These are phyloP conservation scores for Aegilops longissima DNA, from an alignment of 176 grass and related monocot species.

Conservation along the genomic window DNA sequence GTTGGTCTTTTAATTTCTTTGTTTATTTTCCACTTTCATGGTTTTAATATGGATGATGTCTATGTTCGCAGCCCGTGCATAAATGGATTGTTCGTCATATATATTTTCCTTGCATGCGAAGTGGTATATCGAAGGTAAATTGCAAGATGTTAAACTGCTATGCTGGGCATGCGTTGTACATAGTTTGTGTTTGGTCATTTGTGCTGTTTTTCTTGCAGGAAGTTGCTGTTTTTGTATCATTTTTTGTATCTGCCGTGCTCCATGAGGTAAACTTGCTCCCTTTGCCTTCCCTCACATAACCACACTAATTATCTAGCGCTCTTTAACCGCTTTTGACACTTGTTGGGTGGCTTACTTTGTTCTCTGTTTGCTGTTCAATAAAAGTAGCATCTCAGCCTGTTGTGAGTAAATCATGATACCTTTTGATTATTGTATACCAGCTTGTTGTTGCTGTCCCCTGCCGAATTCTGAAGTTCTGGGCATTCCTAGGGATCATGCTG, in stretches of 20 bases:
- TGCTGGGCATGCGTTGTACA: neutral
- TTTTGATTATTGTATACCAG: slow-evolving; percentile 50
- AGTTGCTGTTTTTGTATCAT: slow-evolving; percentile 84
- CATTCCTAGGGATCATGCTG: slow-evolving; percentile 93
- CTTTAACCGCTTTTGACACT: neutral
- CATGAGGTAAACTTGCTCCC: slow-evolving; percentile 68
- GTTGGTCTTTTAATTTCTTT: neutral
- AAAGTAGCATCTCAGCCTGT: neutral
- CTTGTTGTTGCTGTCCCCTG: slow-evolving; percentile 85
- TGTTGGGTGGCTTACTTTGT: neutral
- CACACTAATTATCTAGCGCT: neutral
- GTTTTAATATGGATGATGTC: slow-evolving; percentile 20
- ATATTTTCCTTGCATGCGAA: slow-evolving; percentile 89
- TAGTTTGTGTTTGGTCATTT: neutral
- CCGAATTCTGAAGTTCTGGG: slow-evolving; percentile 92
- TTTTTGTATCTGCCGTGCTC: slow-evolving; percentile 88
- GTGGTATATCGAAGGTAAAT: slow-evolving; percentile 85
- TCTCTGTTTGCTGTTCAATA: neutral
- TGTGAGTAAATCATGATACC: slow-evolving; percentile 23
- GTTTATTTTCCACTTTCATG: slow-evolving; percentile 18
- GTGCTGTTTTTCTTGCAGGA: slow-evolving; percentile 56
- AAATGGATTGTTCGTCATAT: slow-evolving; percentile 93
- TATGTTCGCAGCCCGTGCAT: slow-evolving; percentile 80
- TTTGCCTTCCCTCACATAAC: neutral
- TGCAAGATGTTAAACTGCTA: neutral